A percentile compares a stretch with the other conserved stretches of the same genome.
Conservation (phyloP, 2,329 filamentous ascomycete species). For the Calonectria hongkongensis region DNA sequence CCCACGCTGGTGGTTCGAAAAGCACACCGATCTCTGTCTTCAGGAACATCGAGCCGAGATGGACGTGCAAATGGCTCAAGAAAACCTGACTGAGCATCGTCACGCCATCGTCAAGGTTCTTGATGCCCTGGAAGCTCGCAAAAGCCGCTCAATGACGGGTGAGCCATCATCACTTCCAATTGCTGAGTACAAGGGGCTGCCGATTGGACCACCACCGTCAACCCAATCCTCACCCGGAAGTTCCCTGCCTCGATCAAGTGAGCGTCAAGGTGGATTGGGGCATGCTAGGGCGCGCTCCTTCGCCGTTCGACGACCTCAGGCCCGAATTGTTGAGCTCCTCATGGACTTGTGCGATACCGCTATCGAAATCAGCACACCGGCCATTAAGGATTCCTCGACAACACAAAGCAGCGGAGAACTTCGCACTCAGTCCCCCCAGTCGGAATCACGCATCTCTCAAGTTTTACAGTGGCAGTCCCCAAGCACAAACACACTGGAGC, state of each 20-base stretch:
- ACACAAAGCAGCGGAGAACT: constrained; percentile 82
- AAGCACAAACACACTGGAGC: constrained; percentile 91
- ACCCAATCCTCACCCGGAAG: constrained; percentile 83
- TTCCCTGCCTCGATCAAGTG: constrained; percentile 82
- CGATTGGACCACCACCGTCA: constrained; percentile 86
- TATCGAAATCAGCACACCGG: constrained; percentile 93
- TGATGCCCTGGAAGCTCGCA: constrained; percentile 89
- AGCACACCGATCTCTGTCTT: constrained; percentile 95
- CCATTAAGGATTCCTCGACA: constrained; percentile 88
- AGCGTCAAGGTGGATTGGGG: constrained; percentile 84
- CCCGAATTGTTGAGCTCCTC: constrained; percentile 94
- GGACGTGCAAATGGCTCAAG: constrained; percentile 97
- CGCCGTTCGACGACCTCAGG: constrained; percentile 90
- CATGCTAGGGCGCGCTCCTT: constrained; percentile 91
- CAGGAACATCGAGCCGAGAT: constrained; percentile 98
- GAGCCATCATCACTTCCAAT: constrained; percentile 71
- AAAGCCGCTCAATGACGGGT: constrained; percentile 77
- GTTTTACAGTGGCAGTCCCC: constrained; percentile 98
- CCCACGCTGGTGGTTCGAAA: constrained; percentile 99
- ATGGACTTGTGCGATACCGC: constrained; percentile 97
- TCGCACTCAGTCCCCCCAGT: constrained; percentile 95
- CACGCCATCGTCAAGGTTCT: constrained; percentile 96
- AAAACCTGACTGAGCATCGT: constrained; percentile 92
- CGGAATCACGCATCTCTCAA: constrained; percentile 94
- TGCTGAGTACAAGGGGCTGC: constrained; percentile 90